Percentiles rank a stretch among this genome's conserved stretches.
phyloP scores from a whole-genome alignment of 2,329 filamentous ascomycete genomes.

The Herpotrichia juniperi region DNA sequence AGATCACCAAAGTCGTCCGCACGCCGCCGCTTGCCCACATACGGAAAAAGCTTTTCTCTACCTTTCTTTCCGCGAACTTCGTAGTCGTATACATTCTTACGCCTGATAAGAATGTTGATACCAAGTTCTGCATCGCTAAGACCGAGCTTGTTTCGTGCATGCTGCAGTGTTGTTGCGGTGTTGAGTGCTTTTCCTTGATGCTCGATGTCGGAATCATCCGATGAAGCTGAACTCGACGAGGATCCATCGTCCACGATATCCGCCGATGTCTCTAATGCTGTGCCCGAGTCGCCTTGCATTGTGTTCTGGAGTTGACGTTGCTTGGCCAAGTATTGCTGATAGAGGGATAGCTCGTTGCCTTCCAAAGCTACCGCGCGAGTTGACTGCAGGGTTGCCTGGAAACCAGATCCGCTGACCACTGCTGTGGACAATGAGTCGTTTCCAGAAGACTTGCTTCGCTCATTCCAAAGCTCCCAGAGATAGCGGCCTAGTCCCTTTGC shows the following conservation, averaged over 20 bases:
- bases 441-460: constrained; percentile 25
- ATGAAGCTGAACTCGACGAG: constrained; percentile 83
- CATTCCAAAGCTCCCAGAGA: constrained; percentile 68
- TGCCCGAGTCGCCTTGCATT: constrained; percentile 68
- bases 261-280: constrained; percentile 70
- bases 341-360: constrained; percentile 76
- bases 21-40: constrained; percentile 77
- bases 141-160: constrained; percentile 78
- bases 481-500: constrained; percentile 66
- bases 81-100: constrained; percentile 91
- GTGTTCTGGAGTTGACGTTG: constrained; percentile 87
- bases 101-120: constrained; percentile 86
- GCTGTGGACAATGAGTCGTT: constrained; percentile 50
- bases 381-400: constrained; percentile 33
- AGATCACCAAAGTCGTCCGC: constrained; percentile 92
- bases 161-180: constrained; percentile 81
- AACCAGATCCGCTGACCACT: constrained; percentile 69
- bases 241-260: constrained; percentile 83
- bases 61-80: constrained; percentile 91
- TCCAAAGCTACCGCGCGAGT: constrained; percentile 68
- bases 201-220: constrained; percentile 86
- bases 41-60: constrained; percentile 89
- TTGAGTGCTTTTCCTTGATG: constrained; percentile 93
- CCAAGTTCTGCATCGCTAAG: constrained; percentile 90
- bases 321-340: constrained; percentile 91